Conservation (phyloP, 192 early-diverging fungal genomes). For the Coemansia sp. region DNA sequence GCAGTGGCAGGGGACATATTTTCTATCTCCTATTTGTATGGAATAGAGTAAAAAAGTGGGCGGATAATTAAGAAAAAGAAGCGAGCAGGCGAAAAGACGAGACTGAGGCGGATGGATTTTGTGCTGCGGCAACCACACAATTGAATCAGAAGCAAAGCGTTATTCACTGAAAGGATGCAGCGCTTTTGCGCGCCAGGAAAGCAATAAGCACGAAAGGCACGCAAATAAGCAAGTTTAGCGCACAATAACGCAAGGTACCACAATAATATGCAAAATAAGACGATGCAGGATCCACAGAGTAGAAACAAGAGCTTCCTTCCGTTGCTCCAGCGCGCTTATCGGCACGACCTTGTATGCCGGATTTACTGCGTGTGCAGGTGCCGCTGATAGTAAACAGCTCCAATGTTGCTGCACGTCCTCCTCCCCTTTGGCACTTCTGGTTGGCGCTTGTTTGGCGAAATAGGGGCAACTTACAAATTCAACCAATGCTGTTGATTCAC, state of each 20-base stretch:
- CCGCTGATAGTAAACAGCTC: conserved; percentile 15
- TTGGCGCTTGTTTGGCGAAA: not conserved
- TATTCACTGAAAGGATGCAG: not conserved
- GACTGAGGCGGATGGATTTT: not conserved
- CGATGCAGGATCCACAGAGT: conserved; percentile 3
- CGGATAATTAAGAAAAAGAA: conserved; percentile 1
- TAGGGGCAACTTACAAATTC: conserved; percentile 8
- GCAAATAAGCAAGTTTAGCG: not conserved
- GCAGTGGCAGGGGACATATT: conserved; percentile 33
- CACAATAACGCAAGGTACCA: conserved; percentile 11
- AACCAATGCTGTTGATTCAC: conserved; percentile 4
- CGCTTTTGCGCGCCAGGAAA: not conserved
- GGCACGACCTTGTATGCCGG: conserved; percentile 2
- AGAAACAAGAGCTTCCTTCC: not conserved
- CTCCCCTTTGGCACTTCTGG: not conserved
- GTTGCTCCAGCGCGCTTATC: not conserved
- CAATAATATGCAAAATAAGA: conserved; percentile 9
- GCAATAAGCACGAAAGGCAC: not conserved
- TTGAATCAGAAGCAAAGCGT: not conserved
- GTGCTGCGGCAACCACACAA: conserved; percentile 7
- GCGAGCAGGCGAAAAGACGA: not conserved
- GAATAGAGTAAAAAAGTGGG: conserved; percentile 5
- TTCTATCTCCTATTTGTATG: conserved; percentile 4
- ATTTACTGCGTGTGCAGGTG: conserved; percentile 4
- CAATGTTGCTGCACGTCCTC: conserved; percentile 13